Evolutionary conservation across 768 basidiomycete genomes (phyloP), one percentile per base, ranked within the genome.

Genomic region (Lactarius psammicola): DNA sequence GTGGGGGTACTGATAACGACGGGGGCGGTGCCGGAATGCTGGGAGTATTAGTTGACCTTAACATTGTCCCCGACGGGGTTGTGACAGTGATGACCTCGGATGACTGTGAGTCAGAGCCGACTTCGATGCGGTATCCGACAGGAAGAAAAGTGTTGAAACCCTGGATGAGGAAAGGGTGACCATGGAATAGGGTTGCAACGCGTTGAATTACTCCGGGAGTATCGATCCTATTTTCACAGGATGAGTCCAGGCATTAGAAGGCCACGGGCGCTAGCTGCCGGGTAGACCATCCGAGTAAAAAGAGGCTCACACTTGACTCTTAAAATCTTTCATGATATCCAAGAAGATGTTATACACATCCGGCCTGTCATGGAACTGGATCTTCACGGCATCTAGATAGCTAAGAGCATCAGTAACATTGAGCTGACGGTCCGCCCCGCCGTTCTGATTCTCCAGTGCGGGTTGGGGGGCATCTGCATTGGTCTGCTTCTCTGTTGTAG

Each of bases 61-160:
- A 72, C 18, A 72, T 84, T 6, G 82, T 86, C 2, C 90, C 90
- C 0, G 82, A 80, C 1, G 90, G 90, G 0, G 90, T 91, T 0
- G 88, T 91, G 38, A 92, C 90, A 1, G 87, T 91, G 72, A 92
- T 90, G 70, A 82, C 80, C 38, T 84, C 82, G 38, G 82, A 77
- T 63, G 88, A 84, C n/a, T 83, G 79, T n/a, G 82, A 77, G 71
- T 90, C 87, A 36, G 78, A 78, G 17, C 83, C 83, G 70, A 87
- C 89, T 70, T 96, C 94, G 75, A 99, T 98, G 56, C 92, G 88
- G 74, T 98, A 99, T 18, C 96, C 96, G 26, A 85, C 83, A 3
- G 96, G 96, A 13, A 99, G 84, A 78, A 98, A 99, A 0, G 95
- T 97, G 78, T 98, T 98, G 83, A 99, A 99, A 11, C 95, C 95